Evolutionary conservation across 2,329 filamentous ascomycete genomes (phyloP), one percentile per base, ranked within the genome.

Genomic region (Amphichorda felina): DNA sequence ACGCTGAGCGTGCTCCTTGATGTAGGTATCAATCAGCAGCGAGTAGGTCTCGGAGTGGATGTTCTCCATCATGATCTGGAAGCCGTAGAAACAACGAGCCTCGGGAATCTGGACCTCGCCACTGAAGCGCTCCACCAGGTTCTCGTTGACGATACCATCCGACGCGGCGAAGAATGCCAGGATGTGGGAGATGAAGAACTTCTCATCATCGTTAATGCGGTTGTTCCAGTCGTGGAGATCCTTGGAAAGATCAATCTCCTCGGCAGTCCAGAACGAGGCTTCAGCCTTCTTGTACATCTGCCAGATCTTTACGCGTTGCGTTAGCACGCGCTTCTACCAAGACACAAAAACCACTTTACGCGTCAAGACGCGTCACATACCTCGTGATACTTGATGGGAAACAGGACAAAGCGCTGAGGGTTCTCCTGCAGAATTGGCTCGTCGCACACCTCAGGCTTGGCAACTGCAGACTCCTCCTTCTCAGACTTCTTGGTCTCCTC

Each of bases 1-100:
- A 49, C 86, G 80, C 70, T 98, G 89, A 57, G 83, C 82, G 43
- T 85, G 83, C 70, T 98, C 91, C 73, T 93, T 95, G 68, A 98
- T 94, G 64, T 98, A 98, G 43, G 89, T 95, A 61, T 98, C 91
- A 59, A 98, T 98, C 57, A 98, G 79, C 25, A 98, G 80, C 15
- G 89, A 96, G 75, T 98, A 98, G 37, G 91, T 98, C 70, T 98
- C 91, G 13, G 91, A 95, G 75, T 98, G 91, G 54, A 98, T 94
- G 69, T 98, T 98, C 74, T 98, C 91, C 85, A 98, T 96, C 91
- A 98, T 98, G 70, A 96, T 96, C 70, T 98, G 91, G 76, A 98
- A 98, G 45, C 91, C 91, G 63, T 98, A 98, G 75, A 98, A 98
- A 79, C 91, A 98, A 53, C 91, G 87, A 45, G 91, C 91, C 67